Evolutionary conservation across 75 land plant genomes (phyloP), one percentile per base, ranked within the genome.

Genomic region (Chamaecyparis obtusa): DNA sequence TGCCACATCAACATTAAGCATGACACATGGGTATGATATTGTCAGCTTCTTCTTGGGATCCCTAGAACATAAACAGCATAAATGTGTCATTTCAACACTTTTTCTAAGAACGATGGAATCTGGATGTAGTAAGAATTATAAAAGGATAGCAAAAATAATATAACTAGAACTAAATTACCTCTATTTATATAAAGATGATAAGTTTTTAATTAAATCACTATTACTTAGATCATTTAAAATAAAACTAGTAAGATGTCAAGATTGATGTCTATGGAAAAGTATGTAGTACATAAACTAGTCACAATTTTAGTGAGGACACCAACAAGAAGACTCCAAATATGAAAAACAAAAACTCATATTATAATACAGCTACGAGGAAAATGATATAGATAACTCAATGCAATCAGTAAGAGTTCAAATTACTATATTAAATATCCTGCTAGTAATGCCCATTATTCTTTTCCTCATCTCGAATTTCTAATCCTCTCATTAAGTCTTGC

Each of bases 1-100:
- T 64, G 99, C 97, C n/a, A 98, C 99, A 89, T 98, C 99, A 83
- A 98, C 99, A 91, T 98, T 98, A 41, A 98, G 95, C 99, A 98
- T 98, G 75, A 98, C 99, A 91, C 99, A 98, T 27, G 99, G 99
- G 91, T 98, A 98, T 57, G 99, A 98, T 27, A 98, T 98, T 36
- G 96, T 91, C 84, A 94, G 87, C 90, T 98, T 97, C 87, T 91
- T 96, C 93, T 96, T 95, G 33, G 87, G 67, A 89, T 96, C 96
- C 84, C 99, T 97, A 81, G 9, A 81, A 81, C 11, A 5, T 81
- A n/a, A 30, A 81, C 48, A 81, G n/a, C 11, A n/a, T 27, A 83
- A 21, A 85, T 21, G 44, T 77, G 21, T 69, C 15, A n/a, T 13
- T 64, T 56, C 30, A 33, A 69, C 83, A 85, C 46, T n/a, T 46